Conservation (phyloP, 2,329 filamentous ascomycete genomes). For the Huntiella abstrusa region DNA sequence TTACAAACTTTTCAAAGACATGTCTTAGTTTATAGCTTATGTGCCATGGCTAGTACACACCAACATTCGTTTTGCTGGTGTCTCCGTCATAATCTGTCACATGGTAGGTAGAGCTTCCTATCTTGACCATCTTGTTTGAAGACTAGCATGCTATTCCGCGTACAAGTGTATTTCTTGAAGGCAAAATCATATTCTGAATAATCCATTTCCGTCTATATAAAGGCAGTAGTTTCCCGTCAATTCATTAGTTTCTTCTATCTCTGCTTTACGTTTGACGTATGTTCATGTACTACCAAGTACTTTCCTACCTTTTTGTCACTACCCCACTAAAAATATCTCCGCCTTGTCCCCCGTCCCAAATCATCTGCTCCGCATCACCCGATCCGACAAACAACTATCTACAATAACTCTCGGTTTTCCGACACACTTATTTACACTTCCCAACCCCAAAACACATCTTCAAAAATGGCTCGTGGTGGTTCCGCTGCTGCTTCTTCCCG, state of each 20-base stretch:
- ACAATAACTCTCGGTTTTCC: not conserved
- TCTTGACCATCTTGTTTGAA: no score
- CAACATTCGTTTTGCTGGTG: not conserved
- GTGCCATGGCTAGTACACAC: not conserved
- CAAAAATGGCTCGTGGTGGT: slow-evolving; percentile 23
- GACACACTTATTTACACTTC: not conserved
- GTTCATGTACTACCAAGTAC: not conserved
- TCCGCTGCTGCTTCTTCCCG: slow-evolving; percentile 35
- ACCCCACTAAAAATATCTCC: not conserved
- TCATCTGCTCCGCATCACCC: not conserved
- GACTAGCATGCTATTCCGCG: no score
- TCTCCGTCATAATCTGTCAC: not conserved
- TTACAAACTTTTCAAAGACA: not conserved
- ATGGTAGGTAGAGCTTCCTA: not conserved
- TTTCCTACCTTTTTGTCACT: not conserved
- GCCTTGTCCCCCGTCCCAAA: not conserved
- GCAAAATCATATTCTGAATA: not conserved
- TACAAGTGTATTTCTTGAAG: no score
- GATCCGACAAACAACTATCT: not conserved
- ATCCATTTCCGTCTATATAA: not conserved
- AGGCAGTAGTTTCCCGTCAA: not conserved
- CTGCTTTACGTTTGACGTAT: not conserved
- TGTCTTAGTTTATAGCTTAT: not conserved
- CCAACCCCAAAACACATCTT: not conserved
- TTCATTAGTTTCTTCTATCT: not conserved